phyloP scores from a whole-genome alignment of 2,329 filamentous ascomycete species.

The Trichoderma simmonsii region DNA sequence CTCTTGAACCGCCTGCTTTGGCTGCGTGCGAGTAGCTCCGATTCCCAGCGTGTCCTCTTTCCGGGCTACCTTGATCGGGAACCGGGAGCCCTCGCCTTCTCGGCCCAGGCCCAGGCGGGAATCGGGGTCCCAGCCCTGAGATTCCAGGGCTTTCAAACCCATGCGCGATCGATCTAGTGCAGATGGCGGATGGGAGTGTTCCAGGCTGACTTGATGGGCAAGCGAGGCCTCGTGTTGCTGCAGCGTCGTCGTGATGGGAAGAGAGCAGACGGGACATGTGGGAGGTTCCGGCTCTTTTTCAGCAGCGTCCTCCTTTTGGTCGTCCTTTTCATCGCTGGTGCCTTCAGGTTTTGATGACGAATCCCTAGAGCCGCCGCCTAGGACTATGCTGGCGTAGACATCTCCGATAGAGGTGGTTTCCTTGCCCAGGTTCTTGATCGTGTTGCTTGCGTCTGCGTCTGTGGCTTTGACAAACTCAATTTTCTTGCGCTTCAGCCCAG shows the following conservation, averaged over 20 bases:
- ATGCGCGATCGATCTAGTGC: slow-evolving; percentile 67
- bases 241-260: slow-evolving; percentile 32
- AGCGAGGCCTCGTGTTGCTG: slow-evolving; percentile 58
- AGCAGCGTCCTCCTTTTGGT: background rate
- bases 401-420: slow-evolving; percentile 46
- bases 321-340: background rate
- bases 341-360: slow-evolving; percentile 23
- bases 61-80: slow-evolving; percentile 67
- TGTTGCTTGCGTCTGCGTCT: slow-evolving; percentile 34
- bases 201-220: slow-evolving; percentile 67
- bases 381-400: slow-evolving; percentile 64
- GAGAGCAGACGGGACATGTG: slow-evolving; percentile 37
- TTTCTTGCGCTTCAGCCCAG: slow-evolving; percentile 51
- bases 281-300: slow-evolving; percentile 11
- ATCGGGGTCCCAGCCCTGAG: slow-evolving; percentile 74
- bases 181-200: slow-evolving; percentile 69
- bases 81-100: slow-evolving; percentile 67
- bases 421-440: slow-evolving; percentile 26
- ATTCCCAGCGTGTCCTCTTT: slow-evolving; percentile 77
- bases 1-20: slow-evolving; percentile 43
- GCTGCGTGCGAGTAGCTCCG: slow-evolving; percentile 49
- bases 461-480: slow-evolving; percentile 58
- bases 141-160: slow-evolving; percentile 63
- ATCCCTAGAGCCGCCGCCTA: slow-evolving; percentile 39
- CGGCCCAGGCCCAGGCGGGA: slow-evolving; percentile 68